Base-by-base conservation (phyloP, 2,329 filamentous ascomycete genomes). In the Colletotrichum phormii region DNA sequence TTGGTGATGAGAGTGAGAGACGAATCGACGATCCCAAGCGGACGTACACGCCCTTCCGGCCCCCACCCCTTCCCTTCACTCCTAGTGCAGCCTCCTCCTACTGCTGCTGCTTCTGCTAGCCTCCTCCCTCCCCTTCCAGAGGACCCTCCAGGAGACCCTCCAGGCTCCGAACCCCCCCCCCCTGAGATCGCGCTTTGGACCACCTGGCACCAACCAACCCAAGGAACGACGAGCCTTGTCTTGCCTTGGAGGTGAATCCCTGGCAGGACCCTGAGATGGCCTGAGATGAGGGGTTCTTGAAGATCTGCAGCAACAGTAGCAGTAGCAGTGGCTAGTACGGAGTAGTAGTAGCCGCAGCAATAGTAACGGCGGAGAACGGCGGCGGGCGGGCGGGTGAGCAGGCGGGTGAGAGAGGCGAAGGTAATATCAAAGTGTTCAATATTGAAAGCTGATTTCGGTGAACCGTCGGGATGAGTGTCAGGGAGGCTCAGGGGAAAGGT, bases 191-290 rank as follows among this genome's bases (percentile, higher is more conserved):
- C 7, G 7, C 7, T 2, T 49, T 18, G 42, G 42, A 49, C 42
- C 42, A 49, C 26, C 26, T n/a, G 7, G 11, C 33, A 35, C 26
- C 26, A 42, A 18, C 37, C 7, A 33, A 33, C 7, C 37, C 37
- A 42, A 13, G 37, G 5, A 42, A 42, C 37, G 42, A 49, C 33
- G 42, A 18, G 18, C 42, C 18, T 49, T 35, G 33, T 29, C 26
- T 42, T 42, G 37, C 37, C 37, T 8, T 13, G 13, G 35, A 42
- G 42, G 18, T 8, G 18, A 9, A 22, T 49, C 42, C 42, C 42
- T 49, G 24, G 31, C 42, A 66, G 62, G 61, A 70, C 67, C 67
- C 67, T 65, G 61, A 66, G 18, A 51, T 70, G 37, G 26, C 35
- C 42, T 18, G 49, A 31, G 31, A 57, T 31, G 49, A 62, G 59